Percentiles rank a stretch among this genome's conserved stretches.
phyloP scores from a whole-genome alignment of 345 rosid species.

The Triadica sebifera region DNA sequence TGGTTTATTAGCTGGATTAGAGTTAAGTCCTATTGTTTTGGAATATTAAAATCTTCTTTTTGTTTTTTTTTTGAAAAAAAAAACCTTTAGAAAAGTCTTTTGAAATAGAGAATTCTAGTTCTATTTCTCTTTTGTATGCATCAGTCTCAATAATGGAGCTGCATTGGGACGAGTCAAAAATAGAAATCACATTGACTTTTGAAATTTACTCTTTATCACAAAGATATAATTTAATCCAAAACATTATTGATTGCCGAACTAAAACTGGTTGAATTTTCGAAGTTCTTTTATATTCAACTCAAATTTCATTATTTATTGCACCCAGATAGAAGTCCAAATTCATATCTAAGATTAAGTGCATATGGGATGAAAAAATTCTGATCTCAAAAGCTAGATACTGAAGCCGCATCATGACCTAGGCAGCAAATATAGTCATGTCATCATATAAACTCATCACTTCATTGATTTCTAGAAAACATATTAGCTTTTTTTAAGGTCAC shows the following conservation, averaged over 20 bases:
- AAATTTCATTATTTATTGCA: neutral
- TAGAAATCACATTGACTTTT: constrained; percentile 30
- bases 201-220: constrained; percentile 3
- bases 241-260: neutral
- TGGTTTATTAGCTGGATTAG: constrained; percentile 9
- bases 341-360: neutral
- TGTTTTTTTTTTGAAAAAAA: neutral
- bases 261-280: neutral
- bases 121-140: constrained; percentile 38
- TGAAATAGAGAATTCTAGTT: neutral
- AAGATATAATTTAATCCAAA: neutral
- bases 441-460: no score
- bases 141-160: constrained; percentile 43
- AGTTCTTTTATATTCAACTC: neutral
- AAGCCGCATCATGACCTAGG: neutral
- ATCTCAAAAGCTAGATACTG: neutral
- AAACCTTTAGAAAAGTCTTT: neutral
- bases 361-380: neutral
- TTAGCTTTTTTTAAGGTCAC: neutral
- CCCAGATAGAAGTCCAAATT: neutral
- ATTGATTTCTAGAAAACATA: no score
- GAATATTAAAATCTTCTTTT: neutral
- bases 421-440: no score
- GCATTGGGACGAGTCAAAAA: constrained; percentile 27
- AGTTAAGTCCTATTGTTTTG: neutral